These are phyloP conservation scores for Rhytidiadelphus loreus DNA, from an alignment of 225 moss, liverwort and hornwort genomes.

Conservation along the genomic window DNA sequence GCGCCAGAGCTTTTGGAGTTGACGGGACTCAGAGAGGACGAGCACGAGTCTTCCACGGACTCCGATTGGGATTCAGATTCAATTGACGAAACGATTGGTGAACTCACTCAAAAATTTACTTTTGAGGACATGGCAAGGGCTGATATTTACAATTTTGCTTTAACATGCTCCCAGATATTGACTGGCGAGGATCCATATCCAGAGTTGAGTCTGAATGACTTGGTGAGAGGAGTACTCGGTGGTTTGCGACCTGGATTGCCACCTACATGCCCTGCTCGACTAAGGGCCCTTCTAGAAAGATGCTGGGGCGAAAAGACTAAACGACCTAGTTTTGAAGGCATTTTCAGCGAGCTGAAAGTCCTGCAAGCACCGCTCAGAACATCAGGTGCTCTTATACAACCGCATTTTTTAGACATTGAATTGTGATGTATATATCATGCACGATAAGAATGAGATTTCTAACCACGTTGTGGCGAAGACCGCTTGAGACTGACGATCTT, in stretches of 20 bases:
- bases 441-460: not conserved
- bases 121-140: not conserved
- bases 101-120: not conserved
- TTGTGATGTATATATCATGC: not conserved
- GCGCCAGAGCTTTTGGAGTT: conserved; percentile 3
- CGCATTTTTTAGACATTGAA: not conserved
- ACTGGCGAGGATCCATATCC: not conserved
- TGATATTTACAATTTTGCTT: not conserved
- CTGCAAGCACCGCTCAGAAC: not conserved
- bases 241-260: conserved; percentile 3
- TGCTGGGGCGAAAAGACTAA: not conserved
- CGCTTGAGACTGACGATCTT: not conserved
- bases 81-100: not conserved
- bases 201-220: not conserved
- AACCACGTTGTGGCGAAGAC: not conserved
- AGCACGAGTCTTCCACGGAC: not conserved
- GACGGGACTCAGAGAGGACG: not conserved
- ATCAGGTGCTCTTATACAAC: not conserved
- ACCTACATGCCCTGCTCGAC: not conserved
- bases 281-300: not conserved
- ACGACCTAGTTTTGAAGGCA: not conserved
- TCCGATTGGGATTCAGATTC: conserved; percentile 4
- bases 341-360: not conserved
- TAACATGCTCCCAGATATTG: not conserved
- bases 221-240: not conserved